Conservation (phyloP, 257 asterid species). For the Solanum sejunctum region DNA sequence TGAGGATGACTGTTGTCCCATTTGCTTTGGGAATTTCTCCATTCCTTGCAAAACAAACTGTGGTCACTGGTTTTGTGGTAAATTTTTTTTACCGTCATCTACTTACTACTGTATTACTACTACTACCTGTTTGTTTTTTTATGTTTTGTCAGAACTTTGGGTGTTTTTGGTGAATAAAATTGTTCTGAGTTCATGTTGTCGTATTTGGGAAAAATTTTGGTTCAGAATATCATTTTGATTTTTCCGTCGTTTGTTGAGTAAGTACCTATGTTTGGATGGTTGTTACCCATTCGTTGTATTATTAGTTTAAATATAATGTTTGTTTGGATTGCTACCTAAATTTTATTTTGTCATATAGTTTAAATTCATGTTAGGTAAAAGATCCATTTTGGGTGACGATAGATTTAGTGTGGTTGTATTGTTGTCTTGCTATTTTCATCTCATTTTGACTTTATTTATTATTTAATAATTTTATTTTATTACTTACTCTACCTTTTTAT, state of each 20-base stretch:
- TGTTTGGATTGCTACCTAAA: too few relatives aligned
- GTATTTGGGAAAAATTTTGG: background rate
- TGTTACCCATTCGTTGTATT: too few relatives aligned
- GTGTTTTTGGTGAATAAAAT: background rate
- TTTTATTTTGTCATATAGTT: too few relatives aligned
- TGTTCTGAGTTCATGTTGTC: background rate
- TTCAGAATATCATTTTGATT: background rate
- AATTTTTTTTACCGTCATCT: background rate
- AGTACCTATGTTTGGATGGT: too few relatives aligned
- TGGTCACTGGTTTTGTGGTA: slow-evolving; percentile 63
- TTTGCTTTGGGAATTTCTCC: slow-evolving; percentile 44
- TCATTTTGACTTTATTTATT: too few relatives aligned
- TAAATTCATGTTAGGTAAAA: too few relatives aligned
- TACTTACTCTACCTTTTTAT: too few relatives aligned
- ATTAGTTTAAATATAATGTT: too few relatives aligned
- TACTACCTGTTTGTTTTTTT: background rate
- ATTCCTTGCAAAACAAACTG: slow-evolving; percentile 48
- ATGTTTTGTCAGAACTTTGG: background rate
- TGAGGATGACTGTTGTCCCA: slow-evolving; percentile 50
- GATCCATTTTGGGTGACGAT: too few relatives aligned
- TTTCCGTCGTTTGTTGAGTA: background rate
- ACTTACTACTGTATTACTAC: background rate
- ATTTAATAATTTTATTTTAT: too few relatives aligned
- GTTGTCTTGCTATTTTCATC: too few relatives aligned
- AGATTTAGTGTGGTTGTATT: too few relatives aligned